A percentile compares a stretch with the other conserved stretches of the same genome.
Conservation (phyloP, 345 rosid genomes). For the Anastatica hierochuntica region DNA sequence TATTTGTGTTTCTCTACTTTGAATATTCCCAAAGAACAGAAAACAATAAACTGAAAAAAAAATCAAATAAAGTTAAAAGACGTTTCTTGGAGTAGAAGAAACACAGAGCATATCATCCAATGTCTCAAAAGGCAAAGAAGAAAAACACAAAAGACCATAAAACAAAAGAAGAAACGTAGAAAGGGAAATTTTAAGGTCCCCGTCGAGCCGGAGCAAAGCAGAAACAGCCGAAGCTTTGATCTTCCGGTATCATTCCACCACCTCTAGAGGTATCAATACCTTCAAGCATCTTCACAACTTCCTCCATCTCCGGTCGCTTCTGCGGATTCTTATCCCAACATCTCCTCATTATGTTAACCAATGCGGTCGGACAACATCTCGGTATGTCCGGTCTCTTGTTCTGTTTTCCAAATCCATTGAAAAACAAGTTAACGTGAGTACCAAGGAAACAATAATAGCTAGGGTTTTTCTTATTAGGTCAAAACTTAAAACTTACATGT, state of each 20-base stretch:
- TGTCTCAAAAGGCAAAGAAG: background rate
- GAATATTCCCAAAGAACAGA: background rate
- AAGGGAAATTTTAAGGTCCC: constrained; percentile 70
- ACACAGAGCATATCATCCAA: background rate
- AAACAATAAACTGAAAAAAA: background rate
- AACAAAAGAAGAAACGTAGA: background rate
- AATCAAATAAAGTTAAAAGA: background rate
- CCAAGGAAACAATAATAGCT: constrained; percentile 5
- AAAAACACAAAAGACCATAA: background rate
- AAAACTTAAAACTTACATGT: constrained; percentile 39
- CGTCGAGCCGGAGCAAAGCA: constrained; percentile 66
- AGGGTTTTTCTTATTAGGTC: background rate
- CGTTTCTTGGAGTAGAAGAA: constrained; percentile 5
- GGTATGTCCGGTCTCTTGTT: constrained; percentile 85
- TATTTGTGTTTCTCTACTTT: background rate
- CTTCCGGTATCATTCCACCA: constrained; percentile 96
- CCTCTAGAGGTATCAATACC: constrained; percentile 77
- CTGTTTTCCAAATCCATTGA: constrained; percentile 26
- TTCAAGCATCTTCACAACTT: constrained; percentile 75
- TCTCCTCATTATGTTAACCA: constrained; percentile 60
- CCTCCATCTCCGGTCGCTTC: constrained; percentile 80
- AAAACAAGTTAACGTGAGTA: background rate
- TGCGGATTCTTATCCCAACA: constrained; percentile 79
- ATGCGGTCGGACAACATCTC: constrained; percentile 65
- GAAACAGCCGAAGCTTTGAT: constrained; percentile 50